phyloP scores from a whole-genome alignment of 495 filamentous ascomycete species.

The Aspergillus haitiensis region DNA sequence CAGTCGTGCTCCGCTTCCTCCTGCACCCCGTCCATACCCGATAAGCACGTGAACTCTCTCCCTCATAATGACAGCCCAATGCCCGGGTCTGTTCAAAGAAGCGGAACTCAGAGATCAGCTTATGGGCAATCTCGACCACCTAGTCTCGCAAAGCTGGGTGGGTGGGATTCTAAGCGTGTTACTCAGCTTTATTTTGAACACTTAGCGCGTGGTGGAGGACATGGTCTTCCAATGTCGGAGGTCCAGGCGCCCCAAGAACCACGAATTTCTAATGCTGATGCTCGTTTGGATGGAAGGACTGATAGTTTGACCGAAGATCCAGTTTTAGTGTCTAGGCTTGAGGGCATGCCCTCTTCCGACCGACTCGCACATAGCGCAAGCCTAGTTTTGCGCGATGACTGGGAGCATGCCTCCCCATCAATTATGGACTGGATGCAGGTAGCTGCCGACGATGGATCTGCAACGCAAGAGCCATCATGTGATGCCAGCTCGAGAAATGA shows the following conservation, averaged over 20 bases:
- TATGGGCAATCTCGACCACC: conserved; percentile 35
- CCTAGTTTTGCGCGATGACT: conserved; percentile 50
- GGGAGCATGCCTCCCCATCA: conserved; percentile 56
- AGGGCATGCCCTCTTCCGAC: conserved; percentile 26
- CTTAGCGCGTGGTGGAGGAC: conserved; percentile 42
- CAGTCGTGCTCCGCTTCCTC: conserved; percentile 41
- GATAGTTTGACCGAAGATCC: conserved; percentile 41
- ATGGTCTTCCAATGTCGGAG: conserved; percentile 24
- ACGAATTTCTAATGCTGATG: conserved; percentile 13
- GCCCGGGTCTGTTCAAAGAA: conserved; percentile 12
- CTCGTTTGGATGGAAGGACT: conserved; percentile 21
- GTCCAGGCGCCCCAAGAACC: conserved; percentile 25
- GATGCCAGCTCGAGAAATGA: conserved; percentile 27
- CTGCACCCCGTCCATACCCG: conserved; percentile 32
- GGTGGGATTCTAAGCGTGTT: conserved; percentile 55
- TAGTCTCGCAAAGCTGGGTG: conserved; percentile 50
- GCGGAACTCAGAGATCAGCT: not conserved
- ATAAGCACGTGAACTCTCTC: conserved; percentile 22
- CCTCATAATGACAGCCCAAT: conserved; percentile 26
- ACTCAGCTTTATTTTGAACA: conserved; percentile 56
- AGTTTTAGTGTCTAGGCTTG: conserved; percentile 34
- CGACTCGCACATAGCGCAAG: conserved; percentile 40
- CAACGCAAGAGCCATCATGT: conserved; percentile 19
- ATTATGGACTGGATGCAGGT: conserved; percentile 57
- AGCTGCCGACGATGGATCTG: conserved; percentile 42